Evolutionary conservation across 1,284 basidiomycete genomes (phyloP), one percentile per base, ranked within the genome.

Genomic region (Apiotrichum sp.): DNA sequence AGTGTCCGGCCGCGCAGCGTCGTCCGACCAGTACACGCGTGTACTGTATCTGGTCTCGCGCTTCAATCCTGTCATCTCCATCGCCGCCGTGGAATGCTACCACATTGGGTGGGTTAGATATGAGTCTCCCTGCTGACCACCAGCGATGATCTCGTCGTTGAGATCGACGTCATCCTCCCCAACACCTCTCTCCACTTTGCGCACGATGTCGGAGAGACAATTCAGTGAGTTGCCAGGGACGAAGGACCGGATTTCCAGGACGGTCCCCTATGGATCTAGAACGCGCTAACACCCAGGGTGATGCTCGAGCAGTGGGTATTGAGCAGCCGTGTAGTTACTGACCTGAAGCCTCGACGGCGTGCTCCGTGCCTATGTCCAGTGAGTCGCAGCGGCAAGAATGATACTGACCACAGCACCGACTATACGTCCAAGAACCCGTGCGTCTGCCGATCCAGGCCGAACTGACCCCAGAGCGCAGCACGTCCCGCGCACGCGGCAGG

Each of bases 31-130:
- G 53, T 64, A 73, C 52, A 68, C 67, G 0, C 62, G 77, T 10
- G 72, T 80, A n/a, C 69, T 80, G 1, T 80, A 80, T 56, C 71
- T 80, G 42, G 77, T 79, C 29, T 72, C 76, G 3, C 65, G 79
- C 4, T 78, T 78, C 66, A 72, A 72, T 53, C 72, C 72, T 0
- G 71, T 78, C 5, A 54, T 70, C 16, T 70, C 74, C 51, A 73
- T 78, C 44, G 68, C 65, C 0, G 70, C 68, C 42, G 64, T 77
- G 7, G 75, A 78, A 59, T 70, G 72, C 59, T 78, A 78, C 62
- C 75, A 77, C 62, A 72, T 77, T 36, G 75, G 75, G 72, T 73
- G 43, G 50, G 65, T 55, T 29, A 3, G 14, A 22, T 22, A 22
- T 22, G 22, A 22, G 22, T 22, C 22, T 22, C 22, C 22, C 22